Conservation (phyloP, 306 rosid species). For the Bauhinia variegata region DNA sequence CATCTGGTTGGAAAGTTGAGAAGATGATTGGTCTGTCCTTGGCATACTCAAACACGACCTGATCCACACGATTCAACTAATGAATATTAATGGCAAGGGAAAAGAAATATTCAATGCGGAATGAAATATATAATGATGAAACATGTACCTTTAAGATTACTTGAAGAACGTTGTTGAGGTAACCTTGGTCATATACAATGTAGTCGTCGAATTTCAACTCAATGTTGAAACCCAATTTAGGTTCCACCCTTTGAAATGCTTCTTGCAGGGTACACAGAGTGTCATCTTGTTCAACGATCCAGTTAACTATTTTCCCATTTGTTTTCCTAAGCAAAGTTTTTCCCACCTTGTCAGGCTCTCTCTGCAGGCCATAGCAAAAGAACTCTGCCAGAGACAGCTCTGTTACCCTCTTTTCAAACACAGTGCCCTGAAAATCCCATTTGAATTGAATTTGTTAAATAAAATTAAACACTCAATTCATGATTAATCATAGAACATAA, state of each 20-base stretch:
- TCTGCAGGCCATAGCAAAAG: constrained; percentile 71
- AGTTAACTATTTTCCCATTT: constrained; percentile 48
- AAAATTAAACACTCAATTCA: neutral
- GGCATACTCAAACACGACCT: constrained; percentile 65
- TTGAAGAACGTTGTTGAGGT: constrained; percentile 58
- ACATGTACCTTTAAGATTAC: constrained; percentile 49
- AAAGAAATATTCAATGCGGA: too few relatives aligned
- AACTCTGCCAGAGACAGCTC: constrained; percentile 61
- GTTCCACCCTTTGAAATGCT: constrained; percentile 58
- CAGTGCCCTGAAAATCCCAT: constrained; percentile 56
- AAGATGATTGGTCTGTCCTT: constrained; percentile 67
- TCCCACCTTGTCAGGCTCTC: constrained; percentile 54
- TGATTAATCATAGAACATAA: too few relatives aligned
- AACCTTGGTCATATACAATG: constrained; percentile 50
- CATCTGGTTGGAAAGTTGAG: constrained; percentile 84
- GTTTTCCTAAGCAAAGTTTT: constrained; percentile 59
- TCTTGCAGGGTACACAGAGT: constrained; percentile 74
- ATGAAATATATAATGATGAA: neutral
- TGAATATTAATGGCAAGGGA: neutral
- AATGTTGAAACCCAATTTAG: constrained; percentile 70
- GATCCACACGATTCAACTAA: constrained; percentile 27
- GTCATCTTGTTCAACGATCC: constrained; percentile 81
- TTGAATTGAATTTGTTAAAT: neutral
- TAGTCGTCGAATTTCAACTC: constrained; percentile 81
- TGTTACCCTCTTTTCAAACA: constrained; percentile 61